A percentile compares a stretch with the other conserved stretches of the same genome.
phyloP scores from a whole-genome alignment of 164 flowering plant genomes.

The Saururus chinensis region DNA sequence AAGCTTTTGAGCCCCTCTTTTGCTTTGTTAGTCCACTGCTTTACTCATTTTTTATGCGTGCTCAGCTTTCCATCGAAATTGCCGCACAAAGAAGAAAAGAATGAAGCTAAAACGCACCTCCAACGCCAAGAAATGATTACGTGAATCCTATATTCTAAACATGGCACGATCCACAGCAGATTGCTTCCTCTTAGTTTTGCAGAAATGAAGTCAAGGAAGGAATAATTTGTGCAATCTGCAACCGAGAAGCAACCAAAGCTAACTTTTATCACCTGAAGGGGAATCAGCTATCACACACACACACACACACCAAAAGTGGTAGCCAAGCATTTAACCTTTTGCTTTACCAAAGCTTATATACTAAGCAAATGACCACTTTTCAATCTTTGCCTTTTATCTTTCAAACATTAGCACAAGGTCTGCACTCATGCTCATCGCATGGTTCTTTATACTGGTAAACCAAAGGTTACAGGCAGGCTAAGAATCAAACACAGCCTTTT shows the following conservation, averaged over 20 bases:
- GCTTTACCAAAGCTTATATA: background rate
- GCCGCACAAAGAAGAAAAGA: constrained; percentile 23
- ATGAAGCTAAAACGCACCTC: background rate
- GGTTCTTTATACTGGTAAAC: background rate
- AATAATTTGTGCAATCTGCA: background rate
- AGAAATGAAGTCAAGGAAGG: background rate
- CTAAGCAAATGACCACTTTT: constrained; percentile 8
- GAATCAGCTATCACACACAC: background rate
- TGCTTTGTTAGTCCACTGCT: background rate
- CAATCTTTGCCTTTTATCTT: constrained; percentile 11
- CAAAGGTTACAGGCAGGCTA: background rate
- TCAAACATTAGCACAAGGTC: background rate
- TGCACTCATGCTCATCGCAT: background rate
- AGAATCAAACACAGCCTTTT: constrained; percentile 6
- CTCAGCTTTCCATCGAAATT: constrained; percentile 5
- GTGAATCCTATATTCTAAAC: background rate
- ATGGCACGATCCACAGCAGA: background rate
- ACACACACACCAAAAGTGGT: background rate
- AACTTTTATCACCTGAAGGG: background rate
- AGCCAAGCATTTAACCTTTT: background rate
- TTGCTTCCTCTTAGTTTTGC: no score
- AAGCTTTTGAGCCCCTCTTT: background rate
- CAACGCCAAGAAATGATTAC: background rate
- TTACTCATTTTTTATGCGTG: background rate
- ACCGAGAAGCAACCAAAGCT: background rate